phyloP scores from a whole-genome alignment of 1,284 basidiomycete species.

The Gymnopus androsaceus region DNA sequence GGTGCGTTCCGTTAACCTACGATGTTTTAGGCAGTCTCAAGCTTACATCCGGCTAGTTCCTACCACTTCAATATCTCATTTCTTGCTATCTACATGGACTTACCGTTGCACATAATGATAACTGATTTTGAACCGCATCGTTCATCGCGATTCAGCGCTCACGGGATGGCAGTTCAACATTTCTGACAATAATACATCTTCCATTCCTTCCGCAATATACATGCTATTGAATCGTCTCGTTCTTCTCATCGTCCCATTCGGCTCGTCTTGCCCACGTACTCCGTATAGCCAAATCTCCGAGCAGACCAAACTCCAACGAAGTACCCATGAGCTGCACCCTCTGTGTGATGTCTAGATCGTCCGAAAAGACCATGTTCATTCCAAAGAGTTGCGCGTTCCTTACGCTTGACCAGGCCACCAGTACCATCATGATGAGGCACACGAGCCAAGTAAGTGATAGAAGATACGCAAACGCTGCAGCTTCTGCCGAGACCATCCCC shows the following conservation, averaged over 20 bases:
- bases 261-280: constrained; percentile 2
- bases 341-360: constrained; percentile 1
- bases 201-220: background rate
- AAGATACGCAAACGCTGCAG: constrained; percentile 24
- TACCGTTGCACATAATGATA: no score
- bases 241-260: background rate
- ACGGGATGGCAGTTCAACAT: background rate
- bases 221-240: background rate
- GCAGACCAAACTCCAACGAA: constrained; percentile 8
- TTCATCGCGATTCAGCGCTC: background rate
- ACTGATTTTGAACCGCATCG: no score
- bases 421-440: constrained; percentile 29
- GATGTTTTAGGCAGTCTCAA: no score
- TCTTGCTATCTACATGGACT: no score
- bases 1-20: no score
- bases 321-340: constrained; percentile 6
- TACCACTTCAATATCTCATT: no score
- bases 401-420: constrained; percentile 24
- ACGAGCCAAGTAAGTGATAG: constrained; percentile 29
- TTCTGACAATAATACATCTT: background rate
- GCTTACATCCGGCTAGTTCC: no score
- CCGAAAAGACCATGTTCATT: background rate
- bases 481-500: constrained; percentile 5
- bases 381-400: constrained; percentile 13
- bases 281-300: constrained; percentile 11